phyloP scores from a whole-genome alignment of 1,284 basidiomycete species.

The Fereydounia khargensis region DNA sequence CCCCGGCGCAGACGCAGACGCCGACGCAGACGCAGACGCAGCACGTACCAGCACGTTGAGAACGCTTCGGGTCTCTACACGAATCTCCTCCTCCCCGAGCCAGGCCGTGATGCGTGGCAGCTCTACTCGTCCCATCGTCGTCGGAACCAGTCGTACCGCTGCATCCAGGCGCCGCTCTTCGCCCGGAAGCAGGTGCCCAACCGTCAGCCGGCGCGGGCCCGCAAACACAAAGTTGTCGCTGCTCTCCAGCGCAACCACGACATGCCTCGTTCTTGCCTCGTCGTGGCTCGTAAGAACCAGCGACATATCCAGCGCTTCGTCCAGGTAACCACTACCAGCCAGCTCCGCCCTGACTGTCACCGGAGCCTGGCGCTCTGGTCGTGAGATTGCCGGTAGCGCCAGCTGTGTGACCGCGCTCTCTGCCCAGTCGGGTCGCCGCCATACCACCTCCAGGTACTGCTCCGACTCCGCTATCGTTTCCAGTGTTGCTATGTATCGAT shows the following conservation, averaged over 20 bases:
- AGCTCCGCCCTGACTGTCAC: slow-evolving; percentile 6
- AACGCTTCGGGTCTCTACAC: too few species aligned
- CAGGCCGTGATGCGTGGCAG: too few species aligned
- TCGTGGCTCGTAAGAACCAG: slow-evolving; percentile 5
- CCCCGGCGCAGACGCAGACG: too few species aligned
- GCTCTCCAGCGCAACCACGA: slow-evolving; percentile 13
- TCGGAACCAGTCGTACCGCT: slow-evolving; percentile 6
- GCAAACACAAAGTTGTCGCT: slow-evolving; percentile 16
- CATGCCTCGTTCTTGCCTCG: not conserved
- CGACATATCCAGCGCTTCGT: not conserved
- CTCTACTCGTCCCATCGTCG: slow-evolving; percentile 9
- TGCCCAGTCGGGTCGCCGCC: slow-evolving; percentile 1
- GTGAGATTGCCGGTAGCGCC: slow-evolving; percentile 1
- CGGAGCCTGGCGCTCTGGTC: too few species aligned
- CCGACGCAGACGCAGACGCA: too few species aligned
- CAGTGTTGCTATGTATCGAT: not conserved
- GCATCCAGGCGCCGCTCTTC: not conserved
- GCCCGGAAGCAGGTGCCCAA: slow-evolving; percentile 11
- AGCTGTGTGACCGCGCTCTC: not conserved
- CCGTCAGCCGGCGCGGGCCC: slow-evolving; percentile 3
- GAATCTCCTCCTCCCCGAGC: too few species aligned
- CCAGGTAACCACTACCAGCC: not conserved
- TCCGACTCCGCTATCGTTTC: not conserved
- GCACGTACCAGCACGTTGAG: too few species aligned
- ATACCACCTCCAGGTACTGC: too few species aligned